These are phyloP conservation scores for Termitomyces sp. DNA, from an alignment of 768 basidiomycete species.

Conservation along the genomic window DNA sequence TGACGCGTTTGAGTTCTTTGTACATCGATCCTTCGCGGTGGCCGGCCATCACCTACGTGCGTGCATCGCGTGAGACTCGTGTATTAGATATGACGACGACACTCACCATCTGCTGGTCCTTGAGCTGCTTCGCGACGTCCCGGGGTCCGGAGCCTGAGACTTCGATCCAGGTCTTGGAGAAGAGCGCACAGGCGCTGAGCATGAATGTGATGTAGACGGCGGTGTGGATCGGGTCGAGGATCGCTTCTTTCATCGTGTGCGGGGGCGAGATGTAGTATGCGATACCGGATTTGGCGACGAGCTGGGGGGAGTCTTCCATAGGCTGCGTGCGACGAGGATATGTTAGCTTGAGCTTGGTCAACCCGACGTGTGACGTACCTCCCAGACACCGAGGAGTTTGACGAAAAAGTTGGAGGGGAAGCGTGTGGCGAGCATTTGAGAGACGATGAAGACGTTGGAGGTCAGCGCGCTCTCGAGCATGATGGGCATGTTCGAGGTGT, in stretches of 20 bases:
- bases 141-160: constrained; percentile 94
- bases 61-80: too few species aligned
- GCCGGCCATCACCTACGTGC: constrained; percentile 77
- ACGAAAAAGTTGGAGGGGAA: constrained; percentile 94
- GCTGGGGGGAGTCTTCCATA: constrained; percentile 90
- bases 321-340: constrained; percentile 56
- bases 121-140: constrained; percentile 96
- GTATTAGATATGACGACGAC: too few species aligned
- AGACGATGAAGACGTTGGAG: constrained; percentile 92
- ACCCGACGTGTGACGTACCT: constrained; percentile 52
- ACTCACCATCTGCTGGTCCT: constrained; percentile 96
- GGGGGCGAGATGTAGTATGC: constrained; percentile 99
- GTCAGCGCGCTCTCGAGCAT: constrained; percentile 96
- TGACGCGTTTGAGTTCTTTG: constrained; percentile 97
- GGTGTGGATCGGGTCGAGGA: constrained; percentile 94
- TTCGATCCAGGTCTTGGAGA: constrained; percentile 99
- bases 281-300: constrained; percentile 86
- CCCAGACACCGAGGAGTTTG: constrained; percentile 93
- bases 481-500: constrained; percentile 99
- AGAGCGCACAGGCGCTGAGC: constrained; percentile 90
- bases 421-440: constrained; percentile 89
- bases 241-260: constrained; percentile 84
- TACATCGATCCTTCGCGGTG: constrained; percentile 99
- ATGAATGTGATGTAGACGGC: constrained; percentile 90
- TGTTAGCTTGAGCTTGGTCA: not conserved